phyloP scores from a whole-genome alignment of 2,329 filamentous ascomycete genomes.

The Colletotrichum sp. region DNA sequence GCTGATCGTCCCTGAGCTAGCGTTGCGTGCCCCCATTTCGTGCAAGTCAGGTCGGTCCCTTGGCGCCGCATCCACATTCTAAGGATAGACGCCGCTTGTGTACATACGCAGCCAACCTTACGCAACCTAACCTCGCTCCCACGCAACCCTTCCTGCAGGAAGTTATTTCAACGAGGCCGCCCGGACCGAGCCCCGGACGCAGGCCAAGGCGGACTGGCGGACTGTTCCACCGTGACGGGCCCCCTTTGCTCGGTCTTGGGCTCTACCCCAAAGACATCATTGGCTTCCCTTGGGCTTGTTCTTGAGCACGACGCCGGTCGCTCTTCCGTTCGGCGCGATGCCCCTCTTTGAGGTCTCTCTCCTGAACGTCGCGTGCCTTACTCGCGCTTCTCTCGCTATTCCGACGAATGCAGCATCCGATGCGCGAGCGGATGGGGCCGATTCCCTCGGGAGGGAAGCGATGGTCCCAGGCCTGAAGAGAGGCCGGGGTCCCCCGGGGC shows the following conservation, averaged over 20 bases:
- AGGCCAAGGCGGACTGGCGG: slow-evolving; percentile 9
- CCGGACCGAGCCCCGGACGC: slow-evolving; percentile 10
- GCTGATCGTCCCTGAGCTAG: slow-evolving; percentile 10
- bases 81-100: neutral
- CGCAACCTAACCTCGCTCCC: neutral
- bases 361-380: neutral
- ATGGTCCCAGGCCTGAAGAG: neutral
- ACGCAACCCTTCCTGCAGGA: neutral
- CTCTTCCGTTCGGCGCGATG: slow-evolving; percentile 1
- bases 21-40: neutral
- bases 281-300: neutral
- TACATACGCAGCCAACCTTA: neutral
- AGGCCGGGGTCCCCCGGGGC: neutral
- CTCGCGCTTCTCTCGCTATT: slow-evolving; percentile 10
- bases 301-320: neutral
- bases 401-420: slow-evolving; percentile 2
- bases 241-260: slow-evolving; percentile 4
- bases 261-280: neutral
- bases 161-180: neutral
- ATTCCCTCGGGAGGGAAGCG: neutral
- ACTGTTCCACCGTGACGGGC: slow-evolving; percentile 7
- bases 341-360: neutral
- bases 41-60: neutral
- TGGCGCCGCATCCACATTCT: neutral
- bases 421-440: neutral